A percentile compares a stretch with the other conserved stretches of the same genome.
Conservation (phyloP, 179 eudicot genomes). For the Spinacia oleracea region DNA sequence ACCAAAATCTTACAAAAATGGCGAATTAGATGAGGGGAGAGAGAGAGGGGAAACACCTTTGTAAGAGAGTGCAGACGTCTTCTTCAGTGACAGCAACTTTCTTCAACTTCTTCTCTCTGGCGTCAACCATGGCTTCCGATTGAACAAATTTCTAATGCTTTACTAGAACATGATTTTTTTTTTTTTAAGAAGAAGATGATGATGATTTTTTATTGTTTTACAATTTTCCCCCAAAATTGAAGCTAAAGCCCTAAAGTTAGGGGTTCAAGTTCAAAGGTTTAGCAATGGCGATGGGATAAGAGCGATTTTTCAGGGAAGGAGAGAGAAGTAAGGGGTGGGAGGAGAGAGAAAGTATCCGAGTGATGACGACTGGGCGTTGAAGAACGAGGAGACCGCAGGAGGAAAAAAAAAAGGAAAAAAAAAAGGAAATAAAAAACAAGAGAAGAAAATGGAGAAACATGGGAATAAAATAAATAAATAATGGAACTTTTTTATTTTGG, state of each 20-base stretch:
- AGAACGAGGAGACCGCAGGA: neutral
- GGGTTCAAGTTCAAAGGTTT: neutral
- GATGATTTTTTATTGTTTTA: neutral
- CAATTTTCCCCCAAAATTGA: neutral
- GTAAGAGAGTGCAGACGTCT: constrained; percentile 43
- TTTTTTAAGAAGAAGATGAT: too few species aligned
- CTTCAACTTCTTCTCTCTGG: constrained; percentile 32
- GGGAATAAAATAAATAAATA: neutral
- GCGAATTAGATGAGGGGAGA: neutral
- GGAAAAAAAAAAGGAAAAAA: too few species aligned
- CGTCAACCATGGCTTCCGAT: constrained; percentile 23
- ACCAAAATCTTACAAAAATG: neutral
- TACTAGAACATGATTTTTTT: neutral
- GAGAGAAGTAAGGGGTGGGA: neutral
- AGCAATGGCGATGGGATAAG: neutral
- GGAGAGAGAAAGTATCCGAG: neutral
- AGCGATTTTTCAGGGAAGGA: neutral
- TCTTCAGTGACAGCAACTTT: constrained; percentile 47
- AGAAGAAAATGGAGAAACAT: neutral
- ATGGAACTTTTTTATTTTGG: too few species aligned
- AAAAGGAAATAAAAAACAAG: too few species aligned
- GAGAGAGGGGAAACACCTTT: constrained; percentile 34
- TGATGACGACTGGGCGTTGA: neutral
- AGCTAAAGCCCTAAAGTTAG: neutral
- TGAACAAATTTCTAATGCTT: neutral